Evolutionary conservation across 2,329 filamentous ascomycete species (phyloP).

Genomic region (Colletotrichum melonis): DNA sequence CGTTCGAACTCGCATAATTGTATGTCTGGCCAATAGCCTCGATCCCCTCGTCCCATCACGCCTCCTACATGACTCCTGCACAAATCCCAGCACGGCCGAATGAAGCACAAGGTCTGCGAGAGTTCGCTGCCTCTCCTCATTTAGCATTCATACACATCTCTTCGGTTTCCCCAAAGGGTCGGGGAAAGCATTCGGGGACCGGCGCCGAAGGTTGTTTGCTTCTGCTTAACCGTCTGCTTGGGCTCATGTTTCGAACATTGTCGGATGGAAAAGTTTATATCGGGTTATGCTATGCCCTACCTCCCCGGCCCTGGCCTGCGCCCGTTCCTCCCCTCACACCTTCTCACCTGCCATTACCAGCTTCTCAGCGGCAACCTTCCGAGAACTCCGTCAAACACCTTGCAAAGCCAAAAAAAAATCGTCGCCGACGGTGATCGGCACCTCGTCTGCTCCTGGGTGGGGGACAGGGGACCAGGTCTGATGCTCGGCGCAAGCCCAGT

Average conservation of each 20-base stretch:
- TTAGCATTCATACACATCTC: slow-evolving; percentile 5
- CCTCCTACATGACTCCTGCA: not conserved
- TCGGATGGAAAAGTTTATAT: slow-evolving; percentile 35
- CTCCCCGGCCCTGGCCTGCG: slow-evolving; percentile 24
- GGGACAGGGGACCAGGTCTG: slow-evolving; percentile 14
- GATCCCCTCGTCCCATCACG: slow-evolving; percentile 20
- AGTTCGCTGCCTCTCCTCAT: slow-evolving; percentile 25
- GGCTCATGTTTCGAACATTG: slow-evolving; percentile 34
- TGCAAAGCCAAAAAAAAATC: slow-evolving; percentile 25
- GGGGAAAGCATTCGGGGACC: slow-evolving; percentile 25
- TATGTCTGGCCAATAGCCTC: slow-evolving; percentile 22
- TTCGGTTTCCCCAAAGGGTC: slow-evolving; percentile 14
- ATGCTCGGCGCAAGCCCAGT: slow-evolving; percentile 31
- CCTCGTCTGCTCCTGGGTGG: slow-evolving; percentile 14
- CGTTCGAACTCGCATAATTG: slow-evolving; percentile 27
- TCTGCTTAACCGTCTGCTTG: slow-evolving; percentile 27
- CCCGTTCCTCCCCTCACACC: slow-evolving; percentile 26
- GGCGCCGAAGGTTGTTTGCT: slow-evolving; percentile 30
- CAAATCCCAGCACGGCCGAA: not conserved
- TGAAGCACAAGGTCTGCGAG: slow-evolving; percentile 15
- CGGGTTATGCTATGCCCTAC: slow-evolving; percentile 25
- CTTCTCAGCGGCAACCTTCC: slow-evolving; percentile 31
- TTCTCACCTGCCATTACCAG: slow-evolving; percentile 7
- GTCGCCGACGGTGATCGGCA: slow-evolving; percentile 20
- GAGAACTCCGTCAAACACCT: slow-evolving; percentile 33